Percentiles rank a stretch among this genome's conserved stretches.
phyloP scores from a whole-genome alignment of 768 basidiomycete species.

The Kwoniella mangroviensis region DNA sequence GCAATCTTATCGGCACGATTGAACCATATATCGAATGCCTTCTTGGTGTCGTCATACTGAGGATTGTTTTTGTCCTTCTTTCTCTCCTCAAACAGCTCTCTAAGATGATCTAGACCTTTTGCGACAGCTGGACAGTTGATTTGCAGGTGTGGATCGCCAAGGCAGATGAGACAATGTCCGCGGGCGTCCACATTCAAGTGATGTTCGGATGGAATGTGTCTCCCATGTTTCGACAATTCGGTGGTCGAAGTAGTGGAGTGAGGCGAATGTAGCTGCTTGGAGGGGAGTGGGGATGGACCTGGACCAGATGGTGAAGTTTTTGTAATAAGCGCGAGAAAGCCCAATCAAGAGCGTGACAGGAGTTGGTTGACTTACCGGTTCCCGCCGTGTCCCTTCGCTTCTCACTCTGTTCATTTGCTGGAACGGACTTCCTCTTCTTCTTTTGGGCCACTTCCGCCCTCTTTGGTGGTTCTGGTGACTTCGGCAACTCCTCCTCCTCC shows the following conservation, averaged over 20 bases:
- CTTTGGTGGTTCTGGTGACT: constrained; percentile 1
- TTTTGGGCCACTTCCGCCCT: background rate
- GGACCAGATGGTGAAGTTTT: too few relatives aligned
- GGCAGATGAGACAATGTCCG: constrained; percentile 33
- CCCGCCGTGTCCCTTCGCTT: background rate
- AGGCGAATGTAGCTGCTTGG: background rate
- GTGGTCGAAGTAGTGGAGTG: background rate
- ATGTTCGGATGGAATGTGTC: constrained; percentile 6
- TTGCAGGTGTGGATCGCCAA: constrained; percentile 30
- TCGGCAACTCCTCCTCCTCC: constrained; percentile 10
- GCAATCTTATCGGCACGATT: constrained; percentile 22
- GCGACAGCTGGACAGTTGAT: constrained; percentile 44
- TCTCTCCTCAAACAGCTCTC: constrained; percentile 18
- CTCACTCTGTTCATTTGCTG: background rate
- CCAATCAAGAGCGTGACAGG: background rate
- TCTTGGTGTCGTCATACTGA: constrained; percentile 3
- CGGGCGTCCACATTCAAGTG: constrained; percentile 4
- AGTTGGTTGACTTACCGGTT: background rate
- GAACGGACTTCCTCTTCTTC: background rate
- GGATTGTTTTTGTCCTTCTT: constrained; percentile 8
- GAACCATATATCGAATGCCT: constrained; percentile 37
- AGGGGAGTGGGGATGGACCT: background rate
- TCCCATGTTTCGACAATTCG: background rate
- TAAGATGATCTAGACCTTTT: constrained; percentile 23
- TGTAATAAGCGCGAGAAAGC: background rate